Conservation (phyloP, 129 eudicot genomes). For the Kitagawia praeruptora region DNA sequence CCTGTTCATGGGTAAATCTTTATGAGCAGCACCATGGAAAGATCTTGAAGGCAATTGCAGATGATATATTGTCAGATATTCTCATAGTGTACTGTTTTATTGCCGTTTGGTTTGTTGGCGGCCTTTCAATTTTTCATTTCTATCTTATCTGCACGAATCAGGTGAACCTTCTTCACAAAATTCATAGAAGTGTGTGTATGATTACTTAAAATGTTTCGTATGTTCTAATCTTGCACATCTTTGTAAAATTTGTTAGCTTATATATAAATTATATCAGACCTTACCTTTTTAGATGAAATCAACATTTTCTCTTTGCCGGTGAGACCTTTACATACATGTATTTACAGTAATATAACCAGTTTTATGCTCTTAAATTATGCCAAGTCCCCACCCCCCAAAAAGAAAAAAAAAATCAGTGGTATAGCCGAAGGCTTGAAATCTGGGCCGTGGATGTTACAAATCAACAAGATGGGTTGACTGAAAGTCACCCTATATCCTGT, state of each 20-base stretch:
- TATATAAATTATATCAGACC: not conserved
- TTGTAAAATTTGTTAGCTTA: not conserved
- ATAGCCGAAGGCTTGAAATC: too few species aligned
- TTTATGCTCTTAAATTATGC: too few species aligned
- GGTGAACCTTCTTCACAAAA: constrained; percentile 33
- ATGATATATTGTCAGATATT: constrained; percentile 65
- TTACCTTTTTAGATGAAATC: not conserved
- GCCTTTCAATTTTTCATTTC: constrained; percentile 75
- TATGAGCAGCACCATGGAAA: constrained; percentile 14
- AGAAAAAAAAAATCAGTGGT: too few species aligned
- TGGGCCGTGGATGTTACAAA: too few species aligned
- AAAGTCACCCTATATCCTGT: too few species aligned
- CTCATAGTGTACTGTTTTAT: constrained; percentile 83
- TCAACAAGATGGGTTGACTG: too few species aligned
- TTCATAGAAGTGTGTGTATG: not conserved
- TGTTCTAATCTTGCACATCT: not conserved
- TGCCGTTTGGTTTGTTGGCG: constrained; percentile 94
- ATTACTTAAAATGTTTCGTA: not conserved
- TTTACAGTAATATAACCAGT: not conserved
- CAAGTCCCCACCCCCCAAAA: too few species aligned
- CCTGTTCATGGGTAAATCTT: constrained; percentile 60
- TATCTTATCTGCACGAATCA: constrained; percentile 84
- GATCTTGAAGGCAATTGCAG: constrained; percentile 47
- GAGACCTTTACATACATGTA: not conserved
- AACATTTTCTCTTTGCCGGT: not conserved